phyloP scores from a whole-genome alignment of 345 rosid species.

The Mallotus nudiflorus region DNA sequence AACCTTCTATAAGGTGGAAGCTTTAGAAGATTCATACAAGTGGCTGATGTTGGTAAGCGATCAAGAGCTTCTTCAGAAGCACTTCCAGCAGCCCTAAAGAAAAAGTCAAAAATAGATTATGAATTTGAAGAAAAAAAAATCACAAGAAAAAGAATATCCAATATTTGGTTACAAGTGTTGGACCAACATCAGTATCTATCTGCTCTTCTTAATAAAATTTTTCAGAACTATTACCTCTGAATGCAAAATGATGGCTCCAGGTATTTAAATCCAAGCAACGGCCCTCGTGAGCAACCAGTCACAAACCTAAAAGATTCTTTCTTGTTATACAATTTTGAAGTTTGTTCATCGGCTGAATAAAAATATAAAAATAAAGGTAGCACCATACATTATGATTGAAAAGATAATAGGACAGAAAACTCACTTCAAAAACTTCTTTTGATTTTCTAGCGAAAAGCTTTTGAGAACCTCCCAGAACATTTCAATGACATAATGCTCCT shows the following conservation, averaged over 20 bases:
- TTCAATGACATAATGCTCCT: slow-evolving; percentile 97
- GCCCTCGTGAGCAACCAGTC: slow-evolving; percentile 98
- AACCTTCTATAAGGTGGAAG: slow-evolving; percentile 98
- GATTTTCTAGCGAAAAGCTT: slow-evolving; percentile 79
- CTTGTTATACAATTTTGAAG: slow-evolving; percentile 15
- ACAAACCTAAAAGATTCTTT: slow-evolving; percentile 61
- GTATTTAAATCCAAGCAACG: slow-evolving; percentile 85
- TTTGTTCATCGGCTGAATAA: slow-evolving; percentile 9
- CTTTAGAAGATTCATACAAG: slow-evolving; percentile 98
- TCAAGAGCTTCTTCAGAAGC: slow-evolving; percentile 77
- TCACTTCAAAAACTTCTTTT: slow-evolving; percentile 92
- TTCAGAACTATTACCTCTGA: slow-evolving; percentile 61
- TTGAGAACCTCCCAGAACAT: slow-evolving; percentile 96
- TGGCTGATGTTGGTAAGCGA: slow-evolving; percentile 91
- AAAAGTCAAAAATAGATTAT: slow-evolving; percentile 2
- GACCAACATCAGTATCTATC: not conserved
- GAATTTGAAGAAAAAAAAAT: not conserved
- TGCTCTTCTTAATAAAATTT: slow-evolving; percentile 18
- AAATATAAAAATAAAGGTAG: slow-evolving; percentile 6
- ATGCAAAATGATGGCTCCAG: slow-evolving; percentile 93
- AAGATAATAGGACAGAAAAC: slow-evolving; percentile 15
- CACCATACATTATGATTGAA: not conserved
- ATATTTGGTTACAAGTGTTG: not conserved
- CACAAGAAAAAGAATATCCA: not conserved
- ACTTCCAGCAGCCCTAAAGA: slow-evolving; percentile 57